Conservation (phyloP, 1,284 basidiomycete genomes). For the Rhodotorula sp. region DNA sequence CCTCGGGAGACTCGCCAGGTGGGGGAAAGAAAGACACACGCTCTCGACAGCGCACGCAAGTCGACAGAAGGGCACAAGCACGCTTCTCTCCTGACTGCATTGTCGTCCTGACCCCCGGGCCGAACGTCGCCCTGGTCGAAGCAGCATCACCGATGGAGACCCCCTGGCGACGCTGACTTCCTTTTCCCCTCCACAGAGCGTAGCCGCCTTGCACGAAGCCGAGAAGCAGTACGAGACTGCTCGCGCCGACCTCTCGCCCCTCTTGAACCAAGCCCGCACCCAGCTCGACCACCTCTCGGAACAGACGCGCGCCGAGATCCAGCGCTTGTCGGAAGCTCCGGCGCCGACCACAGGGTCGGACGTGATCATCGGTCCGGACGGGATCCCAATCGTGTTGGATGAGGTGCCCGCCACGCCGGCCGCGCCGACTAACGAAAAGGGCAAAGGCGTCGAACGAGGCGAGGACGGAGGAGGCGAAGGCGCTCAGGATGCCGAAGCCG, state of each 20-base stretch:
- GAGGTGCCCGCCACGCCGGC: not conserved
- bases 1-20: not conserved
- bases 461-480: conserved; percentile 1
- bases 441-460: conserved; percentile 39
- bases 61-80: not conserved
- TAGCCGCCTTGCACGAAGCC: conserved; percentile 29
- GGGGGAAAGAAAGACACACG: not conserved
- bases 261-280: conserved; percentile 31
- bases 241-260: conserved; percentile 42
- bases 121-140: not conserved
- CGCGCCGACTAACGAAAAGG: conserved; percentile 26
- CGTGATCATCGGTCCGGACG: conserved; percentile 41
- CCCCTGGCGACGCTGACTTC: not conserved
- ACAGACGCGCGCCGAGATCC: conserved; percentile 40
- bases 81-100: not conserved
- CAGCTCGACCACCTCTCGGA: conserved; percentile 33
- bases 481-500: too few relatives aligned
- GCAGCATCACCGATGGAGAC: not conserved
- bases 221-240: conserved; percentile 38
- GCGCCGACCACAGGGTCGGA: conserved; percentile 10
- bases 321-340: conserved; percentile 28
- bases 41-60: not conserved
- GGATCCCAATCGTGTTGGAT: conserved; percentile 38
- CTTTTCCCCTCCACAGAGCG: not conserved
- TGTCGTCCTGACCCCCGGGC: too few relatives aligned